Evolutionary conservation across 2,329 filamentous ascomycete genomes (phyloP).

Genomic region (Pseudogymnoascus sp.): DNA sequence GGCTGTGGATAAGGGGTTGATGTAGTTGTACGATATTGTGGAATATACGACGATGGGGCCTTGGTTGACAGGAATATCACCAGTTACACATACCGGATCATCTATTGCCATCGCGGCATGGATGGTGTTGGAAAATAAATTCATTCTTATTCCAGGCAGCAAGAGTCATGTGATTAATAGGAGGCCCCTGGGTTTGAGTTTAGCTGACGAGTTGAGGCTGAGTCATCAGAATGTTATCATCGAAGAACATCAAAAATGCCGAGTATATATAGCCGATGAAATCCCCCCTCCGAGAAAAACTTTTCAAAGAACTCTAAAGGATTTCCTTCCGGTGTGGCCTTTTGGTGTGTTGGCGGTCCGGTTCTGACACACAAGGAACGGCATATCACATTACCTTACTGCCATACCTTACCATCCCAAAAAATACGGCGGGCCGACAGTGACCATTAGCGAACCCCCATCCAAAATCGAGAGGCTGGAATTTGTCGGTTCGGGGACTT

Average conservation of each 20-base stretch:
- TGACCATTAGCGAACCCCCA: neutral
- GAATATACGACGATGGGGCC: neutral
- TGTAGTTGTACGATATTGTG: slow-evolving; percentile 7
- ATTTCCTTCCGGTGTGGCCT: neutral
- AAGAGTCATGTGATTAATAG: neutral
- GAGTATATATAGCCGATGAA: neutral
- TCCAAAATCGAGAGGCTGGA: neutral
- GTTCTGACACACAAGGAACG: neutral
- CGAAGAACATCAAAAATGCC: neutral
- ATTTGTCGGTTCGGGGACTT: neutral
- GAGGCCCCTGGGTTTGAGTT: neutral
- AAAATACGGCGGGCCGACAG: neutral
- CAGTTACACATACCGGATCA: neutral
- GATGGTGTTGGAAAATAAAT: neutral
- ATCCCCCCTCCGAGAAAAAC: neutral
- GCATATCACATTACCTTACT: slow-evolving; percentile 1
- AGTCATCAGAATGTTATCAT: neutral
- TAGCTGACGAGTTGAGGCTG: neutral
- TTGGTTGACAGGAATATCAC: neutral
- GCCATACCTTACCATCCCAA: neutral
- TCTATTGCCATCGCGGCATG: neutral
- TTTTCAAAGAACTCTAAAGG: neutral
- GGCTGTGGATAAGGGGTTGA: neutral
- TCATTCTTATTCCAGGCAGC: neutral
- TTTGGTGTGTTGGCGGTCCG: neutral